Base-by-base conservation (phyloP, 2,329 filamentous ascomycete species). In the Emericellopsis atlantica region DNA sequence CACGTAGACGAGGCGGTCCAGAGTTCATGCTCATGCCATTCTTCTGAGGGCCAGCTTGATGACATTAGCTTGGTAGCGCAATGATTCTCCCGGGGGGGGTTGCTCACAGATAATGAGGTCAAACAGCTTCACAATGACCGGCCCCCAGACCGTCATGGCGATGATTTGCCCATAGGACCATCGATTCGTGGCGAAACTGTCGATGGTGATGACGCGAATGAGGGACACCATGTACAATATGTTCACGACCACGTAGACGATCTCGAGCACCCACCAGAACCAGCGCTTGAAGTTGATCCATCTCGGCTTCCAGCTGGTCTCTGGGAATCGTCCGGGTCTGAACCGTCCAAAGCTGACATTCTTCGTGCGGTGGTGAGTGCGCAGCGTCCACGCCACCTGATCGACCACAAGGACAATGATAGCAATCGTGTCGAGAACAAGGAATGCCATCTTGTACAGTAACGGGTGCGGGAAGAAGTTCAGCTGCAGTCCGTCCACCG, bases 101-200 rank as follows among this genome's bases (percentile, higher is more conserved):
- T 29, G 47, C 59, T 54, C 48, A 60, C 59, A 60, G n/a, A 61
- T 41, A 11, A 59, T 49, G 4, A 62, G 50, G 32, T 61, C 56
- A 43, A 62, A 57, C n/a, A 62, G 41, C 40, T 62, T 62, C 34
- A 62, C 58, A 41, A 62, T 60, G 43, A 62, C 57, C 8, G 59
- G 59, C 0, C 59, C 59, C 59, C 59, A 62, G 5, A 61, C 57
- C 0, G 59, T 61, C 29, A 62, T 56, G 32, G 59, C 59, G 34
- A 62, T 62, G 40, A 62, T 62, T 41, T 62, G 59, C 6, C 59
- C 59, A 18, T 62, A 62, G 0, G 52, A 55, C 59, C 59, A 62
- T 16, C 51, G 49, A 21, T 54, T 59, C 2, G 54, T 51, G 18
- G 54, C 52, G 38, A 62, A 62, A 36, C 55, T 62, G 40, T 61